phyloP scores from a whole-genome alignment of 176 grass and related monocot genomes.

The Carex littledalei region DNA sequence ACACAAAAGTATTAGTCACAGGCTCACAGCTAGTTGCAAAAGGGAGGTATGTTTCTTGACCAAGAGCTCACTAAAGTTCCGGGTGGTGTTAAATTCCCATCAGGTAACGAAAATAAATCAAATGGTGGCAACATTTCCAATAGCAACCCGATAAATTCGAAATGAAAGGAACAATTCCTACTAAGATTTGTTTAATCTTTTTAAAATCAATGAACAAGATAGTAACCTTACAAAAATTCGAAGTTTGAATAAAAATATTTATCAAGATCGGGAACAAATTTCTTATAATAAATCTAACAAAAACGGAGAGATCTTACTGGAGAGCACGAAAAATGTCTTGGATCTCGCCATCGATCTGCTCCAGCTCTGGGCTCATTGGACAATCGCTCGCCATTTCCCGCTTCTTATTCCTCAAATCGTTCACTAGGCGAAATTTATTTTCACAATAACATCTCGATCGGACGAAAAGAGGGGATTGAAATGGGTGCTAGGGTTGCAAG shows the following conservation, averaged over 20 bases:
- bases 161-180: neutral
- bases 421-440: neutral
- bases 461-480: neutral
- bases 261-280: neutral
- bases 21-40: neutral
- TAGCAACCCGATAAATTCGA: neutral
- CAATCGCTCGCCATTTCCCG: slow-evolving; percentile 61
- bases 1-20: neutral
- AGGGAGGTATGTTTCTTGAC: neutral
- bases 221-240: neutral
- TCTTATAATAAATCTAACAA: neutral
- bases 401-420: neutral
- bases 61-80: neutral
- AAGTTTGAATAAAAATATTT: neutral
- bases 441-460: slow-evolving; percentile 14
- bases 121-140: slow-evolving; percentile 6
- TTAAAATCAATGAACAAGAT: neutral
- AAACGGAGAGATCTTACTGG: slow-evolving; percentile 43
- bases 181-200: neutral
- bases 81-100: neutral
- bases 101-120: neutral
- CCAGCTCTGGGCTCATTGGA: slow-evolving; percentile 80
- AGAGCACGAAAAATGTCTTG: slow-evolving; percentile 94
- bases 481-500: slow-evolving; percentile 18
- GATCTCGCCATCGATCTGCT: slow-evolving; percentile 94